These are phyloP conservation scores for Immersiella caudata DNA, from an alignment of 495 filamentous ascomycete species.

Conservation along the genomic window DNA sequence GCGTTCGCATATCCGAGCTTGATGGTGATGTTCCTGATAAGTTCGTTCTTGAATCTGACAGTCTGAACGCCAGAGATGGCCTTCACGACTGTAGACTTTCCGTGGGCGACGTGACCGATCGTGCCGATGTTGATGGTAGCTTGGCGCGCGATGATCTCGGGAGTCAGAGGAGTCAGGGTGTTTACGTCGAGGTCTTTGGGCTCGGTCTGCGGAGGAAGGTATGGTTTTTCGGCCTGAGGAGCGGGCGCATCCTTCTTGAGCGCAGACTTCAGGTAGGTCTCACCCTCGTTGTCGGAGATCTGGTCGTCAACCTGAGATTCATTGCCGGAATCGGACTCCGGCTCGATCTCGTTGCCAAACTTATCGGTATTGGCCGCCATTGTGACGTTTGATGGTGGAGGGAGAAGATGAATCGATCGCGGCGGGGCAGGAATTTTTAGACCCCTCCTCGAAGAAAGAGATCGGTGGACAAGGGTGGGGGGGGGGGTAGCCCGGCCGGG, in stretches of 20 bases:
- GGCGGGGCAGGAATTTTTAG: constrained; percentile 33
- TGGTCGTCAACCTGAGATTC: constrained; percentile 46
- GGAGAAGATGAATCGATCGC: background rate
- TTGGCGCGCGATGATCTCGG: constrained; percentile 95
- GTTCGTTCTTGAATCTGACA: constrained; percentile 98
- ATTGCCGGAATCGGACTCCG: constrained; percentile 50
- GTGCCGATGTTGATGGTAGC: constrained; percentile 99
- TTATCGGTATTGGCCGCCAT: constrained; percentile 53
- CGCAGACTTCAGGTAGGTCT: constrained; percentile 48
- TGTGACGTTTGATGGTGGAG: constrained; percentile 23
- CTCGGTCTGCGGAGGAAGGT: constrained; percentile 85
- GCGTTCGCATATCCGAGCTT: constrained; percentile 99
- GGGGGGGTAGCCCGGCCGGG: background rate
- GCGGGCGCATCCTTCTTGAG: constrained; percentile 52
- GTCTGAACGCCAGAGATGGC: constrained; percentile 98
- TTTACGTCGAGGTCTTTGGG: constrained; percentile 80
- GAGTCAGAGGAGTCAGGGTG: constrained; percentile 78
- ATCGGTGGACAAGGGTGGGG: background rate
- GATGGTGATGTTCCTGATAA: constrained; percentile 98
- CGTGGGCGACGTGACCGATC: constrained; percentile 98
- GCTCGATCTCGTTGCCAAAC: constrained; percentile 53
- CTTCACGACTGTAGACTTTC: constrained; percentile 98
- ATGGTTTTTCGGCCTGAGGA: constrained; percentile 50
- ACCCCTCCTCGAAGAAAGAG: constrained; percentile 22
- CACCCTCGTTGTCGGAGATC: constrained; percentile 44